Conservation (phyloP, 225 moss, liverwort and hornwort genomes). For the Thuidium tamariscinum region DNA sequence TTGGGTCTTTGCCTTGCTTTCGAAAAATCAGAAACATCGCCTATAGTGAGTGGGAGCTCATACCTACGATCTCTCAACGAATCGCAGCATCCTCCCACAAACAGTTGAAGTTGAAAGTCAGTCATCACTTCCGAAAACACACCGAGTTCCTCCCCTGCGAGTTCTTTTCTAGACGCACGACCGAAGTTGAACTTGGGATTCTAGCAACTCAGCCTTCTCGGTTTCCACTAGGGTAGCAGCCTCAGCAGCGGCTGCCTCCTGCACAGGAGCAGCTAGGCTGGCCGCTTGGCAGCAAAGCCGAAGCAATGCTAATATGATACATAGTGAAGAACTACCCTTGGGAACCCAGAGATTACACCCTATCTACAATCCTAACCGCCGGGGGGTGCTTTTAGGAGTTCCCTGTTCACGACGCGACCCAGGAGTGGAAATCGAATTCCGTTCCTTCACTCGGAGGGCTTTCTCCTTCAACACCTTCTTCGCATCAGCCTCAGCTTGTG, state of each 20-base stretch:
- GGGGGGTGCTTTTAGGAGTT: constrained; percentile 20
- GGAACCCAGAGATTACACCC: neutral
- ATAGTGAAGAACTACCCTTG: neutral
- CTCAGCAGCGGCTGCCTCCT: neutral
- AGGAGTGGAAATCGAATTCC: constrained; percentile 57
- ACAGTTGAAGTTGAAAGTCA: neutral
- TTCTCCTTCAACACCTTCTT: constrained; percentile 50
- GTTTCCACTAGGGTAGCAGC: neutral
- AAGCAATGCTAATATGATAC: neutral
- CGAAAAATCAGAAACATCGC: neutral
- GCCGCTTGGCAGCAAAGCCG: neutral
- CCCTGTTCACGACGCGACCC: constrained; percentile 52
- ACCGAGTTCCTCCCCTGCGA: neutral
- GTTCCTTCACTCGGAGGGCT: constrained; percentile 59
- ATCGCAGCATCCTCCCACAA: neutral
- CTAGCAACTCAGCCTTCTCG: neutral
- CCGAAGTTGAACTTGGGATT: neutral
- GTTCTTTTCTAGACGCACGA: neutral
- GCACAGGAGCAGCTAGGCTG: neutral
- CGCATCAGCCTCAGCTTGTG: constrained; percentile 54
- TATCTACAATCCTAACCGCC: constrained; percentile 62
- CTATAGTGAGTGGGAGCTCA: neutral
- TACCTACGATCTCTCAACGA: neutral
- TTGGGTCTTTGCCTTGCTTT: neutral
- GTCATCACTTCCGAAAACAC: neutral